A percentile compares a stretch with the other conserved stretches of the same genome.
Conservation (phyloP, 192 early-diverging fungal genomes). For the Piromyces finnis region DNA sequence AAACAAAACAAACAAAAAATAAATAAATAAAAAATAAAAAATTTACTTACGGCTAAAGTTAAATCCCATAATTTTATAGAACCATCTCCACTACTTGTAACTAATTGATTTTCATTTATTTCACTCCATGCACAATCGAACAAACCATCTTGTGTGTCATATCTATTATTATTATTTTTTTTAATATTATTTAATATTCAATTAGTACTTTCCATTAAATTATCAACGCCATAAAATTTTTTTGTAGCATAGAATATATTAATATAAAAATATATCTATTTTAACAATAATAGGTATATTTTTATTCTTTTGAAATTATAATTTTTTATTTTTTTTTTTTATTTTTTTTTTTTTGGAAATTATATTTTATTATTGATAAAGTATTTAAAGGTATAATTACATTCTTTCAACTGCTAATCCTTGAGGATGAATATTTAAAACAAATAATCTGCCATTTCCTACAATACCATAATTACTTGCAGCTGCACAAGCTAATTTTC, state of each 20-base stretch:
- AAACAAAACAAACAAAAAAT: too few species aligned
- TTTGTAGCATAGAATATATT: too few species aligned
- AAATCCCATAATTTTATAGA: slow-evolving; percentile 89
- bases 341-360: too few species aligned
- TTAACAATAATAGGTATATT: too few species aligned
- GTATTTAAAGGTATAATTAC: slow-evolving; percentile 19
- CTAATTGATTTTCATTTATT: slow-evolving; percentile 82
- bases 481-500: slow-evolving; percentile 65
- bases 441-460: slow-evolving; percentile 79
- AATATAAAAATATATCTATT: too few species aligned
- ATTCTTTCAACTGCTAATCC: slow-evolving; percentile 33
- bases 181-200: too few species aligned
- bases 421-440: slow-evolving; percentile 31
- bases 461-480: slow-evolving; percentile 94
- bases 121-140: slow-evolving; percentile 95
- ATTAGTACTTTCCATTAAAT: too few species aligned
- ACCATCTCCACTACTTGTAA: slow-evolving; percentile 82
- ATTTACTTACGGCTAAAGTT: slow-evolving; percentile 53
- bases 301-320: too few species aligned
- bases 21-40: too few species aligned
- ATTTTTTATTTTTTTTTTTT: too few species aligned
- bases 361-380: too few species aligned
- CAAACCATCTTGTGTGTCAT: slow-evolving; percentile 90
- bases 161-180: slow-evolving; percentile 21
- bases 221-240: too few species aligned